Evolutionary conservation across 2,329 filamentous ascomycete genomes (phyloP).

Genomic region (Talaromyces sp.): DNA sequence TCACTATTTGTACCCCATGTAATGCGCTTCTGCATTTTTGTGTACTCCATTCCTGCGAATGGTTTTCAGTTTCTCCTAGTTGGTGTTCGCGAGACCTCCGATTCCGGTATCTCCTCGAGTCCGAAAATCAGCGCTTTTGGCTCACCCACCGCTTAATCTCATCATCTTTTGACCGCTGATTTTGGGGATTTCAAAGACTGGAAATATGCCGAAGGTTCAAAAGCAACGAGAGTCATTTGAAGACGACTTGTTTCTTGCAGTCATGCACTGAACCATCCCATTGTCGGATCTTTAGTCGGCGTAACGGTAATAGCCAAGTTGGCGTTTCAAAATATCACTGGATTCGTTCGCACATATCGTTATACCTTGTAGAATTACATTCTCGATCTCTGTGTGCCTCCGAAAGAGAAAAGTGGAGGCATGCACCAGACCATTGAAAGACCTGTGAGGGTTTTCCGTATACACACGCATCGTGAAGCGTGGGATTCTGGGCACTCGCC

Average conservation of each 20-base stretch:
- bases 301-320: constrained; percentile 46
- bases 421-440: background rate
- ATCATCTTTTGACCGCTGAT: background rate
- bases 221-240: background rate
- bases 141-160: background rate
- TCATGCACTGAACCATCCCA: constrained; percentile 23
- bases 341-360: constrained; percentile 38
- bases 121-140: background rate
- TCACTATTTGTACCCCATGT: too few species aligned
- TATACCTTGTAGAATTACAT: constrained; percentile 27
- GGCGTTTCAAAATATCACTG: constrained; percentile 39
- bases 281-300: constrained; percentile 35
- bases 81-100: too few species aligned
- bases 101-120: too few species aligned
- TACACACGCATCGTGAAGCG: background rate
- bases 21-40: too few species aligned
- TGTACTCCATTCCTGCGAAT: too few species aligned
- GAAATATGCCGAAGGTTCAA: background rate
- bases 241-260: background rate
- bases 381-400: constrained; percentile 2
- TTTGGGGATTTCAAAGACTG: background rate
- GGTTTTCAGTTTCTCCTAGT: too few species aligned
- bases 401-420: background rate
- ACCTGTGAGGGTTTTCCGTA: background rate
- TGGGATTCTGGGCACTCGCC: background rate